Evolutionary conservation across 176 grass and related monocot genomes (phyloP), one percentile per base, ranked within the genome.

Genomic region (Eragrostis curvula): DNA sequence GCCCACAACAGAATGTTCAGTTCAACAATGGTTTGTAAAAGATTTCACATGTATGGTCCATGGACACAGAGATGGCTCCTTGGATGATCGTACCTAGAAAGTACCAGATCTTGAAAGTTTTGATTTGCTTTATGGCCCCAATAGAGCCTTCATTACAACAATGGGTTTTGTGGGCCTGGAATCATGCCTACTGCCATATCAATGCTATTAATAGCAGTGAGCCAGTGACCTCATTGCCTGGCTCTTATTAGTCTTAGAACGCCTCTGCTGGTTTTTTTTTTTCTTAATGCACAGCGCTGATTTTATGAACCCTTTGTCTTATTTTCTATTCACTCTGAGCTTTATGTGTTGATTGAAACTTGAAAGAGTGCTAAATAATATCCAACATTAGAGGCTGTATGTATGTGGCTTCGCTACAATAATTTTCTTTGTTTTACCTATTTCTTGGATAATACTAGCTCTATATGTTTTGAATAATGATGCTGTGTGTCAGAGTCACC

Each of bases 51-150:
- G 3, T 24, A 39, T 83, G 61, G 57, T 83, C 57, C 66, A 57
- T 79, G 16, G 66, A 79, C 60, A 51, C 57, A 79, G 73, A 57
- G 47, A 48, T 64, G 12, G 24, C 18, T 78, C 58, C 36, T 15
- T 65, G 20, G 50, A 70, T 76, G 73, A 44, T 77, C 18, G n/a
- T n/a, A 68, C 49, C 66, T 74, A n/a, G 52, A 77, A 81, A 70
- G 56, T 70, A 51, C n/a, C 11, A 40, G 15, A 18, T 14, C 49
- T 78, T 45, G 40, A 45, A 60, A 56, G 18, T 72, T 76, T 40
- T 57, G 45, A 58, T 71, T 56, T 83, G 17, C 61, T 79, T n/a
- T 24, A n/a, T 60, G 18, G 41, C 66, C 27, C 67, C 74, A 58
- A 27, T 47, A 28, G 68, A 79, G 58, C 66, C 11, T 68, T 59